These are phyloP conservation scores for Triticum turgidum DNA, from an alignment of 176 grass and related monocot genomes.

Conservation along the genomic window DNA sequence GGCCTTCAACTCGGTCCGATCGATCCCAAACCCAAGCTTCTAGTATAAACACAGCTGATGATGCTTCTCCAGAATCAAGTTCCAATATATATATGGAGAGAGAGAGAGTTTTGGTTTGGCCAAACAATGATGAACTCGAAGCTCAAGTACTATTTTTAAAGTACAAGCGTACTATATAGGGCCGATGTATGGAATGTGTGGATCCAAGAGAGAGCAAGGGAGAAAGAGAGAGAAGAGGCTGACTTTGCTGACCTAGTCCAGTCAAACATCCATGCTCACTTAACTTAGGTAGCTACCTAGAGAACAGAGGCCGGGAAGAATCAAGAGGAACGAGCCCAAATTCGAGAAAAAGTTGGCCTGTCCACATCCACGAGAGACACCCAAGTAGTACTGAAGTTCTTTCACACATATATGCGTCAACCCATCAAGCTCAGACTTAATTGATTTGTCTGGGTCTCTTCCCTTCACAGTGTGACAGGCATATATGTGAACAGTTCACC, in stretches of 20 bases:
- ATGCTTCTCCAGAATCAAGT: background rate
- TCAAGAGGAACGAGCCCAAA: slow-evolving; percentile 8
- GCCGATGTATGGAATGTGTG: slow-evolving; percentile 31
- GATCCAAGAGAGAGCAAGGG: background rate
- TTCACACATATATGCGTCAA: background rate
- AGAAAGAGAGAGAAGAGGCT: slow-evolving; percentile 6
- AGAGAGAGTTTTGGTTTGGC: slow-evolving; percentile 2
- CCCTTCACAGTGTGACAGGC: background rate
- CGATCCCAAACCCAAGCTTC: slow-evolving; percentile 17
- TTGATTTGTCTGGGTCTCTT: slow-evolving; percentile 32
- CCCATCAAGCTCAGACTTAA: background rate
- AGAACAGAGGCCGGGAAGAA: slow-evolving; percentile 18
- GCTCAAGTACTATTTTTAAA: slow-evolving; percentile 21
- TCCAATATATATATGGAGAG: background rate
- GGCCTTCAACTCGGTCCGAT: slow-evolving; percentile 26
- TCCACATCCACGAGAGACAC: slow-evolving; percentile 29
- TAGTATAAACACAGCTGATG: background rate
- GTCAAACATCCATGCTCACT: slow-evolving; percentile 69
- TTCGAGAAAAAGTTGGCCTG: slow-evolving; percentile 19
- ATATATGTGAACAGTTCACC: slow-evolving; percentile 30
- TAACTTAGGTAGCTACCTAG: slow-evolving; percentile 21
- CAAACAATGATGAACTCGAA: slow-evolving; percentile 1
- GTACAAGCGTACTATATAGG: slow-evolving; percentile 30
- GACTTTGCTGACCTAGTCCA: slow-evolving; percentile 65
- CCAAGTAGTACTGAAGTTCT: slow-evolving; percentile 27